Evolutionary conservation across 192 early-diverging fungal genomes (phyloP).

Genomic region (Coemansia sp.): DNA sequence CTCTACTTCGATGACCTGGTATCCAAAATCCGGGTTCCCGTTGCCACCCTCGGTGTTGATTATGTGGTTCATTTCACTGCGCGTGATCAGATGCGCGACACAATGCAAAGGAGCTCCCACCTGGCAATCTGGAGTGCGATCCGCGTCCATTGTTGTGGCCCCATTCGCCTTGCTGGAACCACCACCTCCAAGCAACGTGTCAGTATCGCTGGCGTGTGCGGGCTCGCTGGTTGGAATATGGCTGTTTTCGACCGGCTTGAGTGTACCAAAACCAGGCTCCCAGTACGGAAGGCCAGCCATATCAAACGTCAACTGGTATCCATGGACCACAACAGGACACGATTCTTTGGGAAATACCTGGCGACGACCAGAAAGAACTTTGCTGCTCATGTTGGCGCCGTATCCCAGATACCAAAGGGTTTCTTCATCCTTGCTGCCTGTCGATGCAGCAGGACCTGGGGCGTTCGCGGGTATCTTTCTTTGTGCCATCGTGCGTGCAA

Average conservation of each 20-base stretch:
- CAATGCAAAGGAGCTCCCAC: constrained; percentile 39
- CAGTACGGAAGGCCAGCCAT: constrained; percentile 48
- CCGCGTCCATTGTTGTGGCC: neutral
- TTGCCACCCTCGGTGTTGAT: constrained; percentile 51
- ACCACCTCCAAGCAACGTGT: neutral
- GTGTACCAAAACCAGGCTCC: constrained; percentile 51
- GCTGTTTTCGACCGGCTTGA: constrained; percentile 16
- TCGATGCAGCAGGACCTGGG: neutral
- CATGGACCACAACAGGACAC: constrained; percentile 34
- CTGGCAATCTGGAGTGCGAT: constrained; percentile 13
- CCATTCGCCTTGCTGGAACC: no score
- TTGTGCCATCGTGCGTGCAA: neutral
- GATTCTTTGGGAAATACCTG: constrained; percentile 42
- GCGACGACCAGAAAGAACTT: constrained; percentile 49
- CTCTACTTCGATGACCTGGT: constrained; percentile 27
- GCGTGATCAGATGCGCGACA: constrained; percentile 42
- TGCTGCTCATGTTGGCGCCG: constrained; percentile 51
- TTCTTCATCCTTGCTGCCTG: neutral
- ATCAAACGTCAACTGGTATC: constrained; percentile 51
- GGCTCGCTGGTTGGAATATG: neutral
- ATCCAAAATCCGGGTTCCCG: constrained; percentile 49
- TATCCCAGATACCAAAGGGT: constrained; percentile 42
- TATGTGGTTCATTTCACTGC: constrained; percentile 41
- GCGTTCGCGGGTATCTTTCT: neutral
- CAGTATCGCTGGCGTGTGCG: neutral